phyloP scores from a whole-genome alignment of 768 basidiomycete species.

The Bullera alba region DNA sequence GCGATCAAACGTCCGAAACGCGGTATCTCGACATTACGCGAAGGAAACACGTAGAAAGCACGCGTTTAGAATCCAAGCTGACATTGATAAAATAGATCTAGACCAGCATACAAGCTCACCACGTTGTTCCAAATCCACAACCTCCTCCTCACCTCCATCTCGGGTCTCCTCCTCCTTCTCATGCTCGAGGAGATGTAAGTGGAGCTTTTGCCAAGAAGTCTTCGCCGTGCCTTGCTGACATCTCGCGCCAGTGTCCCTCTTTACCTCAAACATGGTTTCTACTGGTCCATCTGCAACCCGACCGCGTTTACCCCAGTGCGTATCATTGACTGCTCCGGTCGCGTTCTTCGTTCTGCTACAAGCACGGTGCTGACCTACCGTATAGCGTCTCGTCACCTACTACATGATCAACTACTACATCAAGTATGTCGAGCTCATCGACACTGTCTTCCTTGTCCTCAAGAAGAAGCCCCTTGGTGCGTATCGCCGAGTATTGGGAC shows the following conservation, averaged over 20 bases:
- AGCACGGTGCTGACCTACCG: not conserved
- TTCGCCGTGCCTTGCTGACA: not conserved
- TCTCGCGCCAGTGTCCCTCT: slow-evolving; percentile 54
- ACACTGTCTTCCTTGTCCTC: slow-evolving; percentile 92
- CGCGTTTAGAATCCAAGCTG: no score
- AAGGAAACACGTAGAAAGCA: no score
- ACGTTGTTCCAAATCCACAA: slow-evolving; percentile 84
- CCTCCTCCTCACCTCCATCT: slow-evolving; percentile 74
- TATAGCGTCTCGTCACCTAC: slow-evolving; percentile 82
- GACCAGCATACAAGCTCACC: slow-evolving; percentile 56
- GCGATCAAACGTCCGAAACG: no score
- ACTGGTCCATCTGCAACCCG: slow-evolving; percentile 68
- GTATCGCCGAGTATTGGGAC: slow-evolving; percentile 22
- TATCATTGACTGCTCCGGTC: slow-evolving; percentile 31
- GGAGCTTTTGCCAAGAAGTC: not conserved
- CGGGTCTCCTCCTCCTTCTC: slow-evolving; percentile 71
- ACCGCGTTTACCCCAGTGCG: slow-evolving; percentile 80
- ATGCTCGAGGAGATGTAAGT: slow-evolving; percentile 79
- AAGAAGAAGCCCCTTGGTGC: slow-evolving; percentile 97
- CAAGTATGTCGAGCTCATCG: slow-evolving; percentile 93
- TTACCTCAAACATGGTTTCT: slow-evolving; percentile 62
- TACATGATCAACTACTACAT: slow-evolving; percentile 99
- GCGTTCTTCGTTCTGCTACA: not conserved
- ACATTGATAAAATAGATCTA: slow-evolving; percentile 35
- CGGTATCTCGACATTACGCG: no score